phyloP scores from a whole-genome alignment of 129 eudicot species.

The Flaveria bidentis region DNA sequence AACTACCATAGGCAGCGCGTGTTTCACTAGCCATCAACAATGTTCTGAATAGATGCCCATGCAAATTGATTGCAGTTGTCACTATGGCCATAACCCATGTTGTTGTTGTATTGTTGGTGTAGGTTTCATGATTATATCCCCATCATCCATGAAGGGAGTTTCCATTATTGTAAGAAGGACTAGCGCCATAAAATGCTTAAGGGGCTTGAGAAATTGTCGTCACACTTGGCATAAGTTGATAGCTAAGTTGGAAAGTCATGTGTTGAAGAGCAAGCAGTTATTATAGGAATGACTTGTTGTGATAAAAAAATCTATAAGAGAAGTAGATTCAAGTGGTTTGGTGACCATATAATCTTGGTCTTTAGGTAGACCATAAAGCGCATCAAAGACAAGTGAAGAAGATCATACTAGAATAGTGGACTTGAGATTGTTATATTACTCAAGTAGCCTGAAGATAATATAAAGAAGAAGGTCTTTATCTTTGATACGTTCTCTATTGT shows the following conservation, averaged over 20 bases:
- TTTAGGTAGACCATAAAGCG: neutral
- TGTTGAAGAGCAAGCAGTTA: neutral
- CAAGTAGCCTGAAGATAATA: neutral
- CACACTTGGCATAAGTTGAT: neutral
- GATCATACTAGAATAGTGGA: neutral
- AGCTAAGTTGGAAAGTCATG: neutral
- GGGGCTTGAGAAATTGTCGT: neutral
- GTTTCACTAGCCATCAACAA: neutral
- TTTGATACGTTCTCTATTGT: neutral
- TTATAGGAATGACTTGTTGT: neutral
- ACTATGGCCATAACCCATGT: no score
- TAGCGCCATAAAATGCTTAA: neutral
- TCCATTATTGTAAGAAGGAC: no score
- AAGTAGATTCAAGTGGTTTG: neutral
- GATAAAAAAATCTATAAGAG: neutral
- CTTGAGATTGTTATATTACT: neutral
- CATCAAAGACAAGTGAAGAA: neutral
- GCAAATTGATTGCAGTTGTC: no score
- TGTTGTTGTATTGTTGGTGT: no score
- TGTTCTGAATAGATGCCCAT: neutral
- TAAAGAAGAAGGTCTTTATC: neutral
- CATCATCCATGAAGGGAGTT: no score
- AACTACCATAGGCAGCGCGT: neutral
- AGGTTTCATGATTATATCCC: no score
- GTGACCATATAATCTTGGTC: neutral